Evolutionary conservation across 2,329 filamentous ascomycete species (phyloP), one percentile per base, ranked within the genome.

Genomic region (Aspergillus caelatus): DNA sequence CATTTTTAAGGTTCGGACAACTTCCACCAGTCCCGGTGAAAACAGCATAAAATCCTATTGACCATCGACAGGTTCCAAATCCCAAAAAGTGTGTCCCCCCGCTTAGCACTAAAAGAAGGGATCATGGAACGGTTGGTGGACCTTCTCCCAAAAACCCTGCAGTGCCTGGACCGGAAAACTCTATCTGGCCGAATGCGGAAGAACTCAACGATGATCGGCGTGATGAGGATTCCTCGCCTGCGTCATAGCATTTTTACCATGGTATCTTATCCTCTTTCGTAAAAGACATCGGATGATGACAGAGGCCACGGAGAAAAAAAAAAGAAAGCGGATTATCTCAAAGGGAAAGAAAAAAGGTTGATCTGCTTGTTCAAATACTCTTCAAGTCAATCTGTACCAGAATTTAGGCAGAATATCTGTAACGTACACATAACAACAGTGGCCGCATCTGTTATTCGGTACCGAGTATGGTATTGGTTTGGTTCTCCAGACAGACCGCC

Each of bases 171-270:
- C 50, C 62, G 58, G 60, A 65, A 68, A 68, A 68, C 62, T 63
- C 64, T 63, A 65, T 67, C 62, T 63, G 63, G n/a, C 57, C 65
- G 62, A 64, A 66, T 61, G 56, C 64, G 65, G 64, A 66, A 67
- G 53, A 66, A 60, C 61, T 59, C 59, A 61, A 62, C 57, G 39
- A 58, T 39, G 53, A 65, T 62, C 65, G 58, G 48, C 65, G 45
- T 59, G 36, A 59, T 54, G 61, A 60, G 54, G 60, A 34, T 34
- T 54, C 39, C 39, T 43, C 23, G 11, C 43, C 39, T 28, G 26
- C 53, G 28, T 48, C 52, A 46, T 56, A 58, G 32, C 23, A 28
- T 58, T 46, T 36, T 34, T 41, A n/a, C 23, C 39, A 14, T n/a
- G 12, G 19, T 41, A 45, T 21, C 30, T 32, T 23, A 34, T 21